Base-by-base conservation (phyloP, 1,139 yeast species). In the Diutina siamensis region DNA sequence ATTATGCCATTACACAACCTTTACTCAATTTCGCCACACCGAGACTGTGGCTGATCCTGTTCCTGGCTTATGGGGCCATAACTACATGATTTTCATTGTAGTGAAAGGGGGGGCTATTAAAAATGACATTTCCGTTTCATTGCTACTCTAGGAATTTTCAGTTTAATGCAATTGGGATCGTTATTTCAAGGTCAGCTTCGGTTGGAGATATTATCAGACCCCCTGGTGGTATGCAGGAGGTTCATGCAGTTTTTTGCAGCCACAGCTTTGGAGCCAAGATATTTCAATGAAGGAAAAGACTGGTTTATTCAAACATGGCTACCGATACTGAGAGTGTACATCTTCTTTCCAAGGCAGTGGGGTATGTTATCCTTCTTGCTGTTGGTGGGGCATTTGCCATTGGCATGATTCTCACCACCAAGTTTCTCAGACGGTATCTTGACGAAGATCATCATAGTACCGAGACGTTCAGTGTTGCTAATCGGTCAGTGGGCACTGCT, bases 401-500 rank as follows among this genome's bases (percentile, higher is more conserved):
- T 9, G 63, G 63, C 27, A 62, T 62, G 57, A 54, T 62, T 19
- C 46, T 58, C 12, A 56, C 61, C 10, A 61, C 65, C 17, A 55
- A 56, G 44, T 51, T 60, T 17, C 49, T 61, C 47, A 47, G 51
- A 28, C 57, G 51, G 47, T 62, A 62, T 46, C 52, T 62, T 18
- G 53, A 59, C 45, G 65, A 62, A 51, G 53, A 61, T 49, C 51
- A 61, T 15, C 53, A 59, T 21, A 59, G 60, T 12, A 62, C 66
- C 1, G 67, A 62, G 50, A 59, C 58, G 42, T 62, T 62, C 45
- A 54, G 59, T 51, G 65, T 61, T 35, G 65, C 66, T 10, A 58
- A 60, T 44, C 50, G 67, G 49, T 49, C 53, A 4, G 61, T 62
- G 9, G 62, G 63, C 2, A 52, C 56, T 3, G 57, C 61, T 12